phyloP scores from a whole-genome alignment of 2,329 filamentous ascomycete genomes.

The Aspergillus piperis region DNA sequence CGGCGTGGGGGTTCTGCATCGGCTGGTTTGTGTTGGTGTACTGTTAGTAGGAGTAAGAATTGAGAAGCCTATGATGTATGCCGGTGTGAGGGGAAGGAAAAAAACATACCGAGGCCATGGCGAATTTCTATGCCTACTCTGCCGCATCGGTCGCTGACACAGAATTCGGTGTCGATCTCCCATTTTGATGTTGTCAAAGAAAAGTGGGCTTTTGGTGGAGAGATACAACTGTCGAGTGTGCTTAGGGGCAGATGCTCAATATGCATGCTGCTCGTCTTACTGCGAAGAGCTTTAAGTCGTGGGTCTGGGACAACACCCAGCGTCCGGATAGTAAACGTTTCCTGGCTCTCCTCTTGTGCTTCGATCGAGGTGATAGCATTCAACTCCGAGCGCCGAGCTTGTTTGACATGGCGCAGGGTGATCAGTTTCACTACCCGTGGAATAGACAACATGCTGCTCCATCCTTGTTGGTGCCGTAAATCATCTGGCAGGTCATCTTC shows the following conservation, averaged over 20 bases:
- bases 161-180: slow-evolving; percentile 31
- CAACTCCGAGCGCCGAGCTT: slow-evolving; percentile 40
- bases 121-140: slow-evolving; percentile 34
- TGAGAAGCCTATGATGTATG: slow-evolving; percentile 4
- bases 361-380: slow-evolving; percentile 48
- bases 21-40: not conserved
- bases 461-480: slow-evolving; percentile 49
- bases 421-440: slow-evolving; percentile 49
- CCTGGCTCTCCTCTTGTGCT: slow-evolving; percentile 21
- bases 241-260: not conserved
- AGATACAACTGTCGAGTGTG: not conserved
- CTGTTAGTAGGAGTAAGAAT: not conserved
- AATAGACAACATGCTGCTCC: slow-evolving; percentile 53
- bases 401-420: slow-evolving; percentile 39
- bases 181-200: slow-evolving; percentile 23
- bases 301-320: slow-evolving; percentile 41
- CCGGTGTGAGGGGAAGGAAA: not conserved
- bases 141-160: slow-evolving; percentile 26
- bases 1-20: slow-evolving; percentile 26
- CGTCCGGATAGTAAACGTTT: slow-evolving; percentile 46
- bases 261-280: slow-evolving; percentile 15
- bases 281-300: slow-evolving; percentile 32
- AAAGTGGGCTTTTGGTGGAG: not conserved
- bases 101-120: slow-evolving; percentile 24
- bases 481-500: slow-evolving; percentile 53